A percentile compares a stretch with the other conserved stretches of the same genome.
Evolutionary conservation across 495 filamentous ascomycete species (phyloP).

Genomic region (Aspergillus saccharolyticus): DNA sequence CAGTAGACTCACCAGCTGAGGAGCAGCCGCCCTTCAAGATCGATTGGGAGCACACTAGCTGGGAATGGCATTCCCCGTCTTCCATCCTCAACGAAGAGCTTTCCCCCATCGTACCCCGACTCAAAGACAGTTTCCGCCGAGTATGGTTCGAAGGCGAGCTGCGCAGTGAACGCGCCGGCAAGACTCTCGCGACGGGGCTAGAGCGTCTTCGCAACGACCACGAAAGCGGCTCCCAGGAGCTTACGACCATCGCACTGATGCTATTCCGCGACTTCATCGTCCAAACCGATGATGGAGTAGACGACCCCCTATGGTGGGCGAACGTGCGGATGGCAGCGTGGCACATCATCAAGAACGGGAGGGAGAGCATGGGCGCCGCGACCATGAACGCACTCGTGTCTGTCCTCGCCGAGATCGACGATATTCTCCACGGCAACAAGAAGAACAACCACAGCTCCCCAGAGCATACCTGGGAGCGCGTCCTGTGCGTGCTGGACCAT

Average conservation of each 20-base stretch:
- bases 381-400: slow-evolving; percentile 48
- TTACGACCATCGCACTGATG: slow-evolving; percentile 46
- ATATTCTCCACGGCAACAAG: slow-evolving; percentile 2
- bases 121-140: slow-evolving; percentile 50
- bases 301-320: slow-evolving; percentile 47
- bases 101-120: slow-evolving; percentile 50
- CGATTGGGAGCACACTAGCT: slow-evolving; percentile 61
- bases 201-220: slow-evolving; percentile 46
- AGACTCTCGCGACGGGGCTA: slow-evolving; percentile 42
- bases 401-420: slow-evolving; percentile 37
- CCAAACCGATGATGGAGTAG: slow-evolving; percentile 16
- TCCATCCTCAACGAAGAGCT: slow-evolving; percentile 33
- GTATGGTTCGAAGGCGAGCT: slow-evolving; percentile 53
- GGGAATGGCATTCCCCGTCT: slow-evolving; percentile 51
- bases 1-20: slow-evolving; percentile 10
- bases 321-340: slow-evolving; percentile 53
- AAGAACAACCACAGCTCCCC: slow-evolving; percentile 16
- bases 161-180: slow-evolving; percentile 29
- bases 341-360: slow-evolving; percentile 59
- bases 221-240: slow-evolving; percentile 51
- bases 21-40: slow-evolving; percentile 42
- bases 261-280: slow-evolving; percentile 41
- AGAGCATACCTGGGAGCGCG: slow-evolving; percentile 21
- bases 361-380: slow-evolving; percentile 59
- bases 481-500: slow-evolving; percentile 26